phyloP scores from a whole-genome alignment of 2,329 filamentous ascomycete genomes.

The Septoria linicola region DNA sequence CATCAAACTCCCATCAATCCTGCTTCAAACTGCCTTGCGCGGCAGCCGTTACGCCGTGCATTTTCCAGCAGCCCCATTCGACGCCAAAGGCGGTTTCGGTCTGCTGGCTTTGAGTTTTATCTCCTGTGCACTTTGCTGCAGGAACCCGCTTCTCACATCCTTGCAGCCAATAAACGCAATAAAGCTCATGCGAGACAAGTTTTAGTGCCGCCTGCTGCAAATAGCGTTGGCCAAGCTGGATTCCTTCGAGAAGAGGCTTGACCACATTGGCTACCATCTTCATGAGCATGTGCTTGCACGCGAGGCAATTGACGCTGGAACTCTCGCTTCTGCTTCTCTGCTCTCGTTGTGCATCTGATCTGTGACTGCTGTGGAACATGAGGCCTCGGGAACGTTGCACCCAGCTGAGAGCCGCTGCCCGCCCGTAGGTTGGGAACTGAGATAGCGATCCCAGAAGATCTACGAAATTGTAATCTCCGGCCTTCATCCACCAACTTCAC shows the following conservation, averaged over 20 bases:
- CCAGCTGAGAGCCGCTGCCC: too few species aligned
- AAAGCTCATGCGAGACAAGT: conserved; percentile 15
- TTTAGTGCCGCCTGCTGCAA: conserved; percentile 10
- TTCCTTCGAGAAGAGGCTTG: conserved; percentile 11
- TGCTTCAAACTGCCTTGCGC: too few species aligned
- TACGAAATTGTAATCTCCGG: conserved; percentile 12
- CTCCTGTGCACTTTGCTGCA: conserved; percentile 13
- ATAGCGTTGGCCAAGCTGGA: conserved; percentile 12
- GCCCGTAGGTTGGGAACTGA: conserved; percentile 11
- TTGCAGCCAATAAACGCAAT: conserved; percentile 4
- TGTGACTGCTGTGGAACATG: too few species aligned
- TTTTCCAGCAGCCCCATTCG: not conserved
- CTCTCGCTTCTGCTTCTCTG: not conserved
- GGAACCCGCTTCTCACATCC: conserved; percentile 12
- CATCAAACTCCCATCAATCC: not conserved
- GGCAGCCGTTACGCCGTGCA: conserved; percentile 9
- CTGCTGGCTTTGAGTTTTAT: conserved; percentile 2
- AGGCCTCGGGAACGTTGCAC: too few species aligned
- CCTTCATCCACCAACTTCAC: conserved; percentile 1
- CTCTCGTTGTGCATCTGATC: too few species aligned
- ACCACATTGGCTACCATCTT: conserved; percentile 2
- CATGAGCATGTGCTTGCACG: not conserved
- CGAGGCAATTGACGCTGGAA: not conserved
- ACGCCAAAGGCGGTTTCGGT: conserved; percentile 2
- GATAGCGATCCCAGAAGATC: conserved; percentile 4